A percentile compares a stretch with the other conserved stretches of the same genome.
phyloP scores from a whole-genome alignment of 257 asterid species.

The Echium plantagineum region DNA sequence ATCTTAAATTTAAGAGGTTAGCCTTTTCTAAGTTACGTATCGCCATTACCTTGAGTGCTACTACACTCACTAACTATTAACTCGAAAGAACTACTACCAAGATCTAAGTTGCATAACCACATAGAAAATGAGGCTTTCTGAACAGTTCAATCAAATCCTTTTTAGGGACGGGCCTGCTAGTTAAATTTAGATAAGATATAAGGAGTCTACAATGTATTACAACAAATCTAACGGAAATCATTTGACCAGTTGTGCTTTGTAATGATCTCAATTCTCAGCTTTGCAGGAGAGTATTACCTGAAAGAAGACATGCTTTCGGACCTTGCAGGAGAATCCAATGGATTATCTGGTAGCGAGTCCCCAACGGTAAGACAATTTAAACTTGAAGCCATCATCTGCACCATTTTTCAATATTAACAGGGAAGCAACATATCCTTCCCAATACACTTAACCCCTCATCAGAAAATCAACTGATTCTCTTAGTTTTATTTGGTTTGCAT shows the following conservation, averaged over 20 bases:
- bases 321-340: conserved; percentile 74
- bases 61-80: too few species aligned
- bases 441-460: not conserved
- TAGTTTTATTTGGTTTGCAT: not conserved
- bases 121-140: too few species aligned
- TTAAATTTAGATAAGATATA: too few species aligned
- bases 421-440: not conserved
- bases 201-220: too few species aligned
- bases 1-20: too few species aligned
- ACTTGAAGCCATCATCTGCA: conserved; percentile 98
- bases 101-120: not conserved
- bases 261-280: not conserved
- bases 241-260: not conserved
- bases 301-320: conserved; percentile 52
- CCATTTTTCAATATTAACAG: not conserved
- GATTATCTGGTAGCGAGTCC: conserved; percentile 52
- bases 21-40: too few species aligned
- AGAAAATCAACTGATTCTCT: not conserved
- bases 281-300: conserved; percentile 24
- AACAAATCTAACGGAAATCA: not conserved
- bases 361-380: conserved; percentile 90
- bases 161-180: too few species aligned
- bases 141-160: too few species aligned
- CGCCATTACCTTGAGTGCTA: too few species aligned
- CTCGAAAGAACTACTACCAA: not conserved